These are phyloP conservation scores for Aspergillus sp. DNA, from an alignment of 2,329 filamentous ascomycete species.

Conservation along the genomic window DNA sequence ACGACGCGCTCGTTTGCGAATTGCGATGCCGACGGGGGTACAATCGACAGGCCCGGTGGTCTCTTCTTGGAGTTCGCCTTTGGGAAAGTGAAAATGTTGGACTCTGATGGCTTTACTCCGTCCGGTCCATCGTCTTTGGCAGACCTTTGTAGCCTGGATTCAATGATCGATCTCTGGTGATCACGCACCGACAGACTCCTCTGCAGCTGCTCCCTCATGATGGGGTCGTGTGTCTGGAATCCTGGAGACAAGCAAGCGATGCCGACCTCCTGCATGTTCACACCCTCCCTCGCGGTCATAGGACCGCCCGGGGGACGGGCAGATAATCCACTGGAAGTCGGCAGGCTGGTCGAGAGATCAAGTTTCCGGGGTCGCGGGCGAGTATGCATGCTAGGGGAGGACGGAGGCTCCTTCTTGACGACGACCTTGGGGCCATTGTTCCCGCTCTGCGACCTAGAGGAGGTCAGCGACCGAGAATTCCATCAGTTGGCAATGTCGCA, in stretches of 20 bases:
- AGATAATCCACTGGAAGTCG: conserved; percentile 41
- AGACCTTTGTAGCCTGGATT: conserved; percentile 79
- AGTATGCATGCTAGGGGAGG: conserved; percentile 66
- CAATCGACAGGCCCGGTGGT: conserved; percentile 80
- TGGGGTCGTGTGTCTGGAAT: conserved; percentile 92
- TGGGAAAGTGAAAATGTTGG: conserved; percentile 30
- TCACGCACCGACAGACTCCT: conserved; percentile 88
- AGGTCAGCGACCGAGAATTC: neutral
- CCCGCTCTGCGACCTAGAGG: conserved; percentile 31
- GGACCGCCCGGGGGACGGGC: conserved; percentile 59
- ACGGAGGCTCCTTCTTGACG: conserved; percentile 86
- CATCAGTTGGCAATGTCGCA: neutral
- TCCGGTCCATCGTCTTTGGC: conserved; percentile 65
- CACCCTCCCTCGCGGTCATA: conserved; percentile 66
- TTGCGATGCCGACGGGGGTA: conserved; percentile 83
- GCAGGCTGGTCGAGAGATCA: conserved; percentile 36
- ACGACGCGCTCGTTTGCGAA: conserved; percentile 93
- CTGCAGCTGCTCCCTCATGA: conserved; percentile 91
- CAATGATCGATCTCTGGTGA: conserved; percentile 90
- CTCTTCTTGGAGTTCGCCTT: conserved; percentile 42
- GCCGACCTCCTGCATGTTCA: conserved; percentile 85
- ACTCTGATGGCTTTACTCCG: conserved; percentile 46
- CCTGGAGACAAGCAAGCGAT: conserved; percentile 90
- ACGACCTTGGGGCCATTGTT: conserved; percentile 65
- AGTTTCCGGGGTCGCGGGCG: conserved; percentile 38